Base-by-base conservation (phyloP, 139 green algal species). In the Chlamydomonas schloesseri region DNA sequence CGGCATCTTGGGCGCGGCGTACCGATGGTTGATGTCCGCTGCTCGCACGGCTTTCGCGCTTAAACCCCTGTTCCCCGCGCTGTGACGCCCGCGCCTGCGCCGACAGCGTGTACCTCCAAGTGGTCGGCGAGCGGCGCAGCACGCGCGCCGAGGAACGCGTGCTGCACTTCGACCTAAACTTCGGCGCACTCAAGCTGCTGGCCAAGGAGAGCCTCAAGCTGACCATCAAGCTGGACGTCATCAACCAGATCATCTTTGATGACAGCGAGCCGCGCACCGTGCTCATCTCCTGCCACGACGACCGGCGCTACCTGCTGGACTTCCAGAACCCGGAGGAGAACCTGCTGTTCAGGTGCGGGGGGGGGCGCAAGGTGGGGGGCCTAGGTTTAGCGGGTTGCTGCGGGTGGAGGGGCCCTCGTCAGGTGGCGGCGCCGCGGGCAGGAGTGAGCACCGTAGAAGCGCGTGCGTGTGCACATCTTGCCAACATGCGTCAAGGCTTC, bases 281-380 rank as follows among this genome's bases (percentile, higher is more conserved):
- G 42, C 83, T 93, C 28, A 79, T 91, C 31, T 89, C 81, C 23
- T 90, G 81, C 71, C 82, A 87, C 29, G 90, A 87, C 67, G 87
- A 91, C 47, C 69, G 82, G 10, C 82, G 90, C 20, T 88, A 86
- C 69, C 89, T 93, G 31, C 31, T 93, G 28, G 90, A 90, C 57
- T 93, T 93, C 42, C 83, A 91, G 57, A 86, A 74, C 31, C 70
- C 87, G 3, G 90, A 93, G 71, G 90, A 93, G 36, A 90, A 89
- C 80, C 65, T 89, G 58, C 69, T 93, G 26, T 93, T 93, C 81
- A 88, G 87, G 87, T 80, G 23, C 13, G 78, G 20, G 37, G 18
- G n/a, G n/a, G n/a, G n/a, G n/a, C 26, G 17, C 15, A 14, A 28
- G 53, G 50, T 71, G 53, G n/a, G 15, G 15, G 53, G 15, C 15